Percentiles rank a stretch among this genome's conserved stretches.
These are phyloP conservation scores for Neolecta irregularis DNA, from an alignment of 1,139 yeast species.

Conservation along the genomic window DNA sequence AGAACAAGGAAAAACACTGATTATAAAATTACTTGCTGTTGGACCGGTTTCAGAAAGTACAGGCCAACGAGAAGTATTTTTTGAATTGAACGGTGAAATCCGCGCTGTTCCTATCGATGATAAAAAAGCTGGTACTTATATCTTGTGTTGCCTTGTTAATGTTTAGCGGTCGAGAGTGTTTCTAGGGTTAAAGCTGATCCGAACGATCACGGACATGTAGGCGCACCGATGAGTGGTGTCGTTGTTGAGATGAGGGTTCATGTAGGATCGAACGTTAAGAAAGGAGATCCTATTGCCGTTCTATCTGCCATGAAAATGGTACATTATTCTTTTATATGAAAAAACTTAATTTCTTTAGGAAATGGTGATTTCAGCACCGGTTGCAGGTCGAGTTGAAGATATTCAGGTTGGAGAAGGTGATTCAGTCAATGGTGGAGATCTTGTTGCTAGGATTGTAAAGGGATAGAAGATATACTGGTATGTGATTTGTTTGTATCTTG, in stretches of 20 bases:
- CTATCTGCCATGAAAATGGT: constrained; percentile 95
- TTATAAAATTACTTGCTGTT: constrained; percentile 79
- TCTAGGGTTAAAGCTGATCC: constrained; percentile 83
- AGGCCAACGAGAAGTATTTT: constrained; percentile 91
- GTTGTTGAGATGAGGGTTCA: constrained; percentile 86
- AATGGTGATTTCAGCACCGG: constrained; percentile 92
- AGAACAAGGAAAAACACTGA: constrained; percentile 87
- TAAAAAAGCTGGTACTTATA: constrained; percentile 37
- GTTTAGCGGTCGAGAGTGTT: constrained; percentile 52
- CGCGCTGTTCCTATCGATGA: constrained; percentile 88
- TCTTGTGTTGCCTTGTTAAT: neutral
- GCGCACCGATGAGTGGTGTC: constrained; percentile 99
- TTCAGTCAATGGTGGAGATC: constrained; percentile 84
- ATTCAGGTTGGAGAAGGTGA: constrained; percentile 77
- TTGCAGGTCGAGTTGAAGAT: constrained; percentile 66
- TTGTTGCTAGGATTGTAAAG: constrained; percentile 39
- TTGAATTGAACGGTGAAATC: constrained; percentile 95
- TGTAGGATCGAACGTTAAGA: constrained; percentile 75
- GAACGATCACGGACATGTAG: constrained; percentile 78
- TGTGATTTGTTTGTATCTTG: too few relatives aligned
- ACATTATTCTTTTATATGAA: neutral
- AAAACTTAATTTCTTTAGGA: constrained; percentile 27
- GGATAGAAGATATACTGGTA: constrained; percentile 8
- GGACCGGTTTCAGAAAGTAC: constrained; percentile 76
- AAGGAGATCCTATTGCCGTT: constrained; percentile 92